Conservation (phyloP, 257 asterid species). For the Mentha longifolia region DNA sequence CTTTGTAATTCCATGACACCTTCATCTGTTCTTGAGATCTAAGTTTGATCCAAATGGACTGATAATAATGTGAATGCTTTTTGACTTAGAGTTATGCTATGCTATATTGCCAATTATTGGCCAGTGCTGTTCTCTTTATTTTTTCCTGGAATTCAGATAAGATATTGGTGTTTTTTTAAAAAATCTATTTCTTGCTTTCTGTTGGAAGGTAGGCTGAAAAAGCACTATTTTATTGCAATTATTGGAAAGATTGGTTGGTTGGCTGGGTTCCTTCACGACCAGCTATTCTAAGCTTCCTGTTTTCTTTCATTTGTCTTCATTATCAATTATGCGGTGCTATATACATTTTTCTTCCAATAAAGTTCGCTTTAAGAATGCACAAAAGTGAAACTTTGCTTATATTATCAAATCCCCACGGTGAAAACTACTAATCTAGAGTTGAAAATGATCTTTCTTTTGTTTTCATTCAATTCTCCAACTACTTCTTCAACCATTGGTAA, state of each 20-base stretch:
- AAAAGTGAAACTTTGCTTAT: neutral
- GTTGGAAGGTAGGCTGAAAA: slow-evolving; percentile 19
- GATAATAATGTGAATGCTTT: slow-evolving; percentile 42
- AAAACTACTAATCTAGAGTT: neutral
- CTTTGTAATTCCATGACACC: slow-evolving; percentile 32
- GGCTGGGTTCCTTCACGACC: slow-evolving; percentile 27
- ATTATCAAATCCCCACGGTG: neutral
- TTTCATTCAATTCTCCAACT: no score
- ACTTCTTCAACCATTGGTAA: no score
- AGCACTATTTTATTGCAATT: slow-evolving; percentile 20
- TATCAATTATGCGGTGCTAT: slow-evolving; percentile 4
- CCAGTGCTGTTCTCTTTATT: neutral
- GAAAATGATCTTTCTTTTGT: neutral
- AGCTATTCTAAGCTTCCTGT: slow-evolving; percentile 13
- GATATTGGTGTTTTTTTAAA: slow-evolving; percentile 18
- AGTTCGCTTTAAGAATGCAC: slow-evolving; percentile 33
- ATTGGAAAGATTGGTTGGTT: slow-evolving; percentile 18
- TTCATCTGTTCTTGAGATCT: slow-evolving; percentile 31
- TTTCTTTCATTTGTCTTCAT: slow-evolving; percentile 7
- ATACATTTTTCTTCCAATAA: slow-evolving; percentile 16
- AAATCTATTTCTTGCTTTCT: slow-evolving; percentile 18
- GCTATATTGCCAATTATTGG: slow-evolving; percentile 33
- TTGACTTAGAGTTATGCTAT: slow-evolving; percentile 1
- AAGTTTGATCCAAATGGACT: slow-evolving; percentile 25
- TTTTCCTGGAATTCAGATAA: neutral